These are phyloP conservation scores for Clathrus columnatus DNA, from an alignment of 768 basidiomycete species.

Conservation along the genomic window DNA sequence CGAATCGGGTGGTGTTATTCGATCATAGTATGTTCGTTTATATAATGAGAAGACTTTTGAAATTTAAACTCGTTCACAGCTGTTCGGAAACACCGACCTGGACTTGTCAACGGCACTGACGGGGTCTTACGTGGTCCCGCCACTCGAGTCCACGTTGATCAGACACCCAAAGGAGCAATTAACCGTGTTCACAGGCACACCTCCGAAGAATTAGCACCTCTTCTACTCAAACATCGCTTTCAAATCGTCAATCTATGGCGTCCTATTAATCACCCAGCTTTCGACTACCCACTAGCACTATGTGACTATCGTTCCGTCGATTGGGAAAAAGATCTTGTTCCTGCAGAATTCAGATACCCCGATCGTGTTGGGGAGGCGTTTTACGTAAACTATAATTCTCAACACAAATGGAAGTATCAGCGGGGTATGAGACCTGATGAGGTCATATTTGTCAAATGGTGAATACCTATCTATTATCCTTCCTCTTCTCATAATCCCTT, in stretches of 20 bases:
- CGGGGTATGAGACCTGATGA: constrained; percentile 38
- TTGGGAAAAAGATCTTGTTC: too few species aligned
- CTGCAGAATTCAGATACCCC: constrained; percentile 31
- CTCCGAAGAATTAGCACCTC: constrained; percentile 29
- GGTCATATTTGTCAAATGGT: constrained; percentile 42
- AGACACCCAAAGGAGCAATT: constrained; percentile 26
- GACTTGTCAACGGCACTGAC: constrained; percentile 25
- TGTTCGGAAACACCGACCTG: constrained; percentile 33
- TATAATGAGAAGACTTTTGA: too few species aligned
- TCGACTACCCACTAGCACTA: constrained; percentile 41
- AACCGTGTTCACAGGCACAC: constrained; percentile 37
- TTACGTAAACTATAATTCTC: constrained; percentile 29
- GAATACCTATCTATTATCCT: too few species aligned
- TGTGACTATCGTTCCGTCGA: constrained; percentile 41
- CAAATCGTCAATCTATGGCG: too few species aligned
- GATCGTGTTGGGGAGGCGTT: constrained; percentile 38
- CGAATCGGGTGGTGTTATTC: constrained; percentile 31
- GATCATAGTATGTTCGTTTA: constrained; percentile 35
- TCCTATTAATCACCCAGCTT: constrained; percentile 36
- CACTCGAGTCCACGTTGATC: constrained; percentile 41
- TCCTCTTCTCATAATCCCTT: neutral
- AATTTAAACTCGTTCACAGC: constrained; percentile 21
- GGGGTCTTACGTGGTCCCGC: constrained; percentile 37
- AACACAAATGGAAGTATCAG: too few species aligned
- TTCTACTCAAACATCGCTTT: constrained; percentile 35